Evolutionary conservation across 129 eudicot species (phyloP).

Genomic region (Tagetes patula): DNA sequence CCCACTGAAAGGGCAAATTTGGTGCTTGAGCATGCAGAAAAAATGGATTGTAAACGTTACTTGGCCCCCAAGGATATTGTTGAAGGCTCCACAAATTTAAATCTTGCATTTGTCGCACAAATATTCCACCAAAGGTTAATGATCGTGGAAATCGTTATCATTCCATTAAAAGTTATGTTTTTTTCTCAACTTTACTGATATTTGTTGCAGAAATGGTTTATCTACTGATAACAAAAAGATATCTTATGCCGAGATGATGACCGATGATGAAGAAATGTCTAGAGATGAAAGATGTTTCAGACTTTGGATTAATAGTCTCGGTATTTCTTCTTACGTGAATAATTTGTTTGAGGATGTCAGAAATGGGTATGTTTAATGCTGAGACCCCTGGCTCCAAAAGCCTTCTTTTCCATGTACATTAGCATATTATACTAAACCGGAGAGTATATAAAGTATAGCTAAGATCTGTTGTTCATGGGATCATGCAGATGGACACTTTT

Average conservation of each 20-base stretch:
- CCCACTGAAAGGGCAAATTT: constrained; percentile 83
- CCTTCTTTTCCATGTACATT: too few relatives aligned
- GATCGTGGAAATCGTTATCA: not conserved
- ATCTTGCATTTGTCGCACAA: constrained; percentile 95
- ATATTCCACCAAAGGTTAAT: constrained; percentile 84
- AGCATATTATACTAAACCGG: too few relatives aligned
- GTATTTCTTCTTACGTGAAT: constrained; percentile 76
- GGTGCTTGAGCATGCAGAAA: constrained; percentile 92
- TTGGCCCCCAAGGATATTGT: constrained; percentile 74
- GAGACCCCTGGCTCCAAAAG: too few relatives aligned
- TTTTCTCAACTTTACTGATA: not conserved
- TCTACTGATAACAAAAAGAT: constrained; percentile 79
- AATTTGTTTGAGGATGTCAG: constrained; percentile 92
- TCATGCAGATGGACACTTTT: constrained; percentile 77
- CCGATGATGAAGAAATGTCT: constrained; percentile 86
- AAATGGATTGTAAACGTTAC: constrained; percentile 93
- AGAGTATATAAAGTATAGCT: too few relatives aligned
- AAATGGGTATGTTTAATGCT: constrained; percentile 59
- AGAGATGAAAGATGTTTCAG: constrained; percentile 96
- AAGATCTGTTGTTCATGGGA: not conserved
- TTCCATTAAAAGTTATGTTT: not conserved
- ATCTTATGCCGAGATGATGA: constrained; percentile 97
- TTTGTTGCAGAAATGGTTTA: constrained; percentile 67
- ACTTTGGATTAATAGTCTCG: constrained; percentile 92
- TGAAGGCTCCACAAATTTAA: constrained; percentile 82